phyloP scores from a whole-genome alignment of 768 basidiomycete species.

The Cyathus striatus region DNA sequence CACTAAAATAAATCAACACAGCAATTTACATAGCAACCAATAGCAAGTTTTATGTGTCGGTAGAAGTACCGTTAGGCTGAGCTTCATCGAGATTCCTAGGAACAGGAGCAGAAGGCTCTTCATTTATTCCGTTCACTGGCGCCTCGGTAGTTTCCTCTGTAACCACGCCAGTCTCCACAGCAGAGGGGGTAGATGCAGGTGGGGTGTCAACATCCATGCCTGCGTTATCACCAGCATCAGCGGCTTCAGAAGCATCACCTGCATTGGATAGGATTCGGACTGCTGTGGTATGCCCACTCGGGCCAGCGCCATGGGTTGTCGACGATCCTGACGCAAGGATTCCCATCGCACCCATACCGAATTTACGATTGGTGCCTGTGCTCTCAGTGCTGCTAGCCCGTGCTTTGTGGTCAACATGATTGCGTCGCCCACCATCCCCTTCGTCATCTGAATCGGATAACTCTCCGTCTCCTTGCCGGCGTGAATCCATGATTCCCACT shows the following conservation, averaged over 20 bases:
- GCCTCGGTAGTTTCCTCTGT: slow-evolving; percentile 13
- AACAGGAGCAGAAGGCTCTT: too few relatives aligned
- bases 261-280: slow-evolving; percentile 35
- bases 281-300: slow-evolving; percentile 63
- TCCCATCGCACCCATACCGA: slow-evolving; percentile 58
- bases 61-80: too few relatives aligned
- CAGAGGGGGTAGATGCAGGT: slow-evolving; percentile 10
- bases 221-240: too few relatives aligned
- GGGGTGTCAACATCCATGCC: slow-evolving; percentile 42
- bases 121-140: too few relatives aligned
- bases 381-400: slow-evolving; percentile 43
- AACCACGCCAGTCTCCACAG: slow-evolving; percentile 33
- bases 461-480: slow-evolving; percentile 81
- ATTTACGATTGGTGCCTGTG: slow-evolving; percentile 40
- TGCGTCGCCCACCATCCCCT: slow-evolving; percentile 79
- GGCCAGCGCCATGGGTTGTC: slow-evolving; percentile 68
- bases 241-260: slow-evolving; percentile 13
- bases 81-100: too few relatives aligned
- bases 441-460: slow-evolving; percentile 98
- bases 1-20: too few relatives aligned
- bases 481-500: slow-evolving; percentile 71
- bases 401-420: slow-evolving; percentile 57
- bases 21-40: too few relatives aligned
- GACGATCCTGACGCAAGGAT: slow-evolving; percentile 63
- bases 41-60: too few relatives aligned